Evolutionary conservation across 2,329 filamentous ascomycete species (phyloP).

Genomic region (Cryphonectria carpinicola): DNA sequence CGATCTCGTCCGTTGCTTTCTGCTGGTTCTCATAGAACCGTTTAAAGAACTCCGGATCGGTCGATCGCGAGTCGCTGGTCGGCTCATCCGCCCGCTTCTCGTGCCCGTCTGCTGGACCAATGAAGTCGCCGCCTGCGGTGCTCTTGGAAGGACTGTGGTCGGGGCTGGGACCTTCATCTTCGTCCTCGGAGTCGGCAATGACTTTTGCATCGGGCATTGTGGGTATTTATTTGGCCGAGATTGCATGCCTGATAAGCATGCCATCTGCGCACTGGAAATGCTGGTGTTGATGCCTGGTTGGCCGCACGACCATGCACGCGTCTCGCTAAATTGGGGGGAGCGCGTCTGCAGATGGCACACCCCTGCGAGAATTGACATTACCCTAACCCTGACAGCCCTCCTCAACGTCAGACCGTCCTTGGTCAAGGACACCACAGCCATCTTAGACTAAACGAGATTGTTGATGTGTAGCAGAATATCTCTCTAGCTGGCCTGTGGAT

Average conservation of each 20-base stretch:
- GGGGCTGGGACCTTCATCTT: constrained; percentile 36
- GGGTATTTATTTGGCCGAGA: background rate
- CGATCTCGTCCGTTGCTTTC: constrained; percentile 33
- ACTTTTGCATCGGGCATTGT: constrained; percentile 35
- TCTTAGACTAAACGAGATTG: too few relatives aligned
- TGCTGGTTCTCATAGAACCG: constrained; percentile 53
- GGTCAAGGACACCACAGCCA: background rate
- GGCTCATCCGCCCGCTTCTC: constrained; percentile 14
- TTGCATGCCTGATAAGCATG: constrained; percentile 4
- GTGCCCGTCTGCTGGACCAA: constrained; percentile 3
- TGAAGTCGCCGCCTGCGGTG: background rate
- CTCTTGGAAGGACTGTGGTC: constrained; percentile 30
- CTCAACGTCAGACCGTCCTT: background rate
- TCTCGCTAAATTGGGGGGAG: constrained; percentile 13
- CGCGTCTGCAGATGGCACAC: background rate
- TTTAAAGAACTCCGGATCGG: constrained; percentile 53
- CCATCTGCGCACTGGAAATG: background rate
- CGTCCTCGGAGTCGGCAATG: constrained; percentile 41
- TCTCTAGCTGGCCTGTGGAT: too few relatives aligned
- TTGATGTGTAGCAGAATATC: too few relatives aligned
- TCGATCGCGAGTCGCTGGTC: constrained; percentile 42
- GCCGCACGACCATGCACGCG: constrained; percentile 1
- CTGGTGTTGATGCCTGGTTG: background rate
- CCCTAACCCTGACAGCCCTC: background rate
- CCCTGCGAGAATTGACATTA: background rate